Base-by-base conservation (phyloP, 805 yeast species). In the Metschnikowia borealis region DNA sequence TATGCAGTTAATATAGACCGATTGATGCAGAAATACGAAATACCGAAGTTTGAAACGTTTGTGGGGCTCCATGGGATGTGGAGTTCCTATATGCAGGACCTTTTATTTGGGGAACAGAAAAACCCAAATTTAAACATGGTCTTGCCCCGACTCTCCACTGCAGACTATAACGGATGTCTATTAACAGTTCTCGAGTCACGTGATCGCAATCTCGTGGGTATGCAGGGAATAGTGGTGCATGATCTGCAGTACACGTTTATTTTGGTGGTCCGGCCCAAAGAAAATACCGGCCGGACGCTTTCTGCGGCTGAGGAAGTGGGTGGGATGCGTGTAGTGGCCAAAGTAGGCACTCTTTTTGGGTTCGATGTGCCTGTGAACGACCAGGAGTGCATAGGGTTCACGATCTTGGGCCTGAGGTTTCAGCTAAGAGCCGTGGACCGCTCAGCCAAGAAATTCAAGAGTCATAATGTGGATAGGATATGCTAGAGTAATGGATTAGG, bases 361-460 rank as follows among this genome's bases (percentile, higher is more conserved):
- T 73, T 87, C 51, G 78, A 66, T 49, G 65, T 73, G 13, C 59
- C 56, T 2, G 69, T 67, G 2, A 73, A 64, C 0, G 73, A 74
- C 1, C 61, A 62, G 2, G 64, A 64, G 26, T 67, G 70, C 20
- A 56, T 83, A 14, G 79, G 77, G 17, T 87, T 88, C 62, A 78
- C 84, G 13, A 77, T 89, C 7, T 67, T 90, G 8, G 98, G 98
- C 1, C 85, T 89, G 39, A 72, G 97, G 52, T 79, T 91, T 57
- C 81, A 83, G 53, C 79, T 84, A 53, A 77, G 95, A 63, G 76
- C 91, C 38, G 81, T 81, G 8, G 97, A 91, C 59, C 75, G 98
- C 51, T 82, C 96, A 0, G 87, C 85, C 21, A 81, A 87, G 59
- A 89, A 91, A 70, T 89, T 89, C 74, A 91, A 91, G 69, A 80